phyloP scores from a whole-genome alignment of 2,329 filamentous ascomycete genomes.

The Colletotrichum tofieldiae region DNA sequence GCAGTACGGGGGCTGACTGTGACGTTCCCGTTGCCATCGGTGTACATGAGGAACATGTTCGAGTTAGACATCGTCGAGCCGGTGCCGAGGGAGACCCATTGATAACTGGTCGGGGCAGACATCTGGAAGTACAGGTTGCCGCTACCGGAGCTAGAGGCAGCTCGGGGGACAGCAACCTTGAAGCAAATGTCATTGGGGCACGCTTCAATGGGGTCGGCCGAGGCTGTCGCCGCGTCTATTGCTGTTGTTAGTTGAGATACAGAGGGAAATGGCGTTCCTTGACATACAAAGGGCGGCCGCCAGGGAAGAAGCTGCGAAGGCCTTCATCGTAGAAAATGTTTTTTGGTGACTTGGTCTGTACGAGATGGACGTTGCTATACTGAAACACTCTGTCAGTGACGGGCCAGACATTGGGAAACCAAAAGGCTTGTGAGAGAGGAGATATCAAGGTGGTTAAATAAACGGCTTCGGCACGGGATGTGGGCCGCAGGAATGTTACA shows the following conservation, averaged over 20 bases:
- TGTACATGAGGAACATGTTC: conserved; percentile 76
- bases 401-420: no score
- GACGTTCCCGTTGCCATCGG: conserved; percentile 71
- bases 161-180: conserved; percentile 68
- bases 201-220: conserved; percentile 51
- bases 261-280: not conserved
- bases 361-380: not conserved
- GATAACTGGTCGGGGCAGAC: conserved; percentile 65
- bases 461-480: not conserved
- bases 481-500: conserved; percentile 1
- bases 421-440: not conserved
- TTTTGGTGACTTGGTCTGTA: not conserved
- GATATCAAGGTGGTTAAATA: not conserved
- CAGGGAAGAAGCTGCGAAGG: conserved; percentile 32
- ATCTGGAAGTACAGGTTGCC: conserved; percentile 76
- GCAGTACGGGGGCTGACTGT: conserved; percentile 73
- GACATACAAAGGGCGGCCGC: conserved; percentile 37
- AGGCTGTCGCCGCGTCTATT: conserved; percentile 48
- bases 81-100: conserved; percentile 73
- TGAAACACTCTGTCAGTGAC: conserved; percentile 1
- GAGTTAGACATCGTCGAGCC: conserved; percentile 69
- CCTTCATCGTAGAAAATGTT: conserved; percentile 33
- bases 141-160: conserved; percentile 61
- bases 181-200: conserved; percentile 68
- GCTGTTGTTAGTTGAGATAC: conserved; percentile 7